phyloP scores from a whole-genome alignment of 2,329 filamentous ascomycete species.

The Pestalotiopsis sp. region DNA sequence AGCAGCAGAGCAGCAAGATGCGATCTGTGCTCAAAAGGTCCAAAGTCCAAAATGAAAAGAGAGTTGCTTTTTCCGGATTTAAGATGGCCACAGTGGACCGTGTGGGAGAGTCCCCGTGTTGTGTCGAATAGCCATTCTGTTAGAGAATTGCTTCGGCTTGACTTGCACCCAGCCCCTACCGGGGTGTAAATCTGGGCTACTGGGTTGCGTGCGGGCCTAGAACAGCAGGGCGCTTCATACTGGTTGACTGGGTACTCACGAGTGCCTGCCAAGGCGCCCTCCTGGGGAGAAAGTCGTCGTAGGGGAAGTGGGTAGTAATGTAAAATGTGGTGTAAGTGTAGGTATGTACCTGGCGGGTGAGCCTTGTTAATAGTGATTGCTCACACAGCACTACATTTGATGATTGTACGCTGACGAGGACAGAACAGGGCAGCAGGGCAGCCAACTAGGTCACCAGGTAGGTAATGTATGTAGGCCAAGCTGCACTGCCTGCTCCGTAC shows the following conservation, averaged over 20 bases:
- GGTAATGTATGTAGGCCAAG: no score
- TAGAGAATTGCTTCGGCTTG: slow-evolving; percentile 41
- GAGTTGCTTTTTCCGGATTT: slow-evolving; percentile 18
- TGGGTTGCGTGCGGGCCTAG: not conserved
- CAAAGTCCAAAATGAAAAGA: slow-evolving; percentile 7
- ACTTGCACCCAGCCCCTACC: slow-evolving; percentile 32
- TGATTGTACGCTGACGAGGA: not conserved
- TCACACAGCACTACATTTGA: not conserved
- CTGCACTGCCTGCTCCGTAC: no score
- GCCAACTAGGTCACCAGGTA: no score
- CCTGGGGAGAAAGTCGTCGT: not conserved
- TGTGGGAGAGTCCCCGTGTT: slow-evolving; percentile 27
- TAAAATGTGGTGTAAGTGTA: not conserved
- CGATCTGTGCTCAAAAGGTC: slow-evolving; percentile 2
- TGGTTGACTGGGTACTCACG: not conserved
- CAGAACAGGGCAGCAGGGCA: not conserved
- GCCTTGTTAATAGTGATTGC: not conserved
- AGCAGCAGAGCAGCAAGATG: not conserved
- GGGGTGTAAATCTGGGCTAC: slow-evolving; percentile 14
- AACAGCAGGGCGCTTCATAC: not conserved
- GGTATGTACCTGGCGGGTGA: not conserved
- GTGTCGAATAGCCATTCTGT: slow-evolving; percentile 31
- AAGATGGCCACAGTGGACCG: slow-evolving; percentile 15
- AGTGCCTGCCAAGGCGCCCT: slow-evolving; percentile 10
- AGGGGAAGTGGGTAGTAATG: not conserved